Evolutionary conservation across 768 basidiomycete species (phyloP), one percentile per base, ranked within the genome.

Genomic region (Pholiota conissans): DNA sequence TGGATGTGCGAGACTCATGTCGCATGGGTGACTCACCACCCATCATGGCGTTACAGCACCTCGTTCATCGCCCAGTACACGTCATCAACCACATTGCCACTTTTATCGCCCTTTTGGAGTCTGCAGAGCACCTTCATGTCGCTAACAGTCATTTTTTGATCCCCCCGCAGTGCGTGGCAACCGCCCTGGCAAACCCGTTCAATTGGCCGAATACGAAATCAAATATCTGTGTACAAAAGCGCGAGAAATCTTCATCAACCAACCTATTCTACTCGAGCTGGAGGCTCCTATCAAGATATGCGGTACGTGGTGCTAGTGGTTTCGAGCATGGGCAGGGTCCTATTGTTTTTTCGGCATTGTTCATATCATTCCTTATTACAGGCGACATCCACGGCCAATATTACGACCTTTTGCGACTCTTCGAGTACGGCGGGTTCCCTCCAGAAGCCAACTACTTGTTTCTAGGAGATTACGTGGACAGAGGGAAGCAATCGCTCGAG

Each of bases 261-360:
- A 99, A 73, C 96, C 96, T 61, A 98, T 98, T 72, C 80, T 98
- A 60, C 84, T 98, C 73, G 96, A 98, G 78, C 81, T 98, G 65
- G 97, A 98, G 74, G 97, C 96, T 51, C 96, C 96, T 65, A 98
- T 99, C 79, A 99, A 99, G 87, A 99, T 99, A 73, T 98, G 97
- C 72, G 96, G 96, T 96, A 63, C 66, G 93, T 79, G 27, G 22
- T 30, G 42, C 26, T 20, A 9, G 40, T 20, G 52, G 52, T 39
- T 29, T 13, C 16, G 27, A 45, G 5, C 20, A 46, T 9, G 29
- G 29, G n/a, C n/a, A n/a, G n/a, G n/a, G 30, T 37, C 53, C 53
- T 34, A 27, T 40, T 20, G 20, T 30, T 49, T 52, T 9, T 45
- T 40, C 50, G 30, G 54, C 61, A 65, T 69, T 67, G 62, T 40